These are phyloP conservation scores for Diplocarpon rosae DNA, from an alignment of 2,329 filamentous ascomycete genomes.

Conservation along the genomic window DNA sequence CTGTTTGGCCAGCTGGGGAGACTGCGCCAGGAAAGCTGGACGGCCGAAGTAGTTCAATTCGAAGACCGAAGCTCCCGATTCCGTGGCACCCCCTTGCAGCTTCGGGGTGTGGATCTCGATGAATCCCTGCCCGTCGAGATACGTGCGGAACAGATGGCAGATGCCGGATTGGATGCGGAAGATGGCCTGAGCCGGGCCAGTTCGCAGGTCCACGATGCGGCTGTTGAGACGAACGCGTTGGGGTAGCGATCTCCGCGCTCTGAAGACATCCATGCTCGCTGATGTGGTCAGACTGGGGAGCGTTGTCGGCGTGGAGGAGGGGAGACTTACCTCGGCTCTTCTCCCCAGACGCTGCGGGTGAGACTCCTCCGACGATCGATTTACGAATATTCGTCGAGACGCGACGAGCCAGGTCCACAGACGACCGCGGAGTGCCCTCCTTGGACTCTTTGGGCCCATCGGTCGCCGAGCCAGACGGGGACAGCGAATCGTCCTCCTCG, in stretches of 20 bases:
- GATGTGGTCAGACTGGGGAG: constrained; percentile 9
- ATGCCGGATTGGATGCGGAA: constrained; percentile 80
- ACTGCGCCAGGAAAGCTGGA: constrained; percentile 80
- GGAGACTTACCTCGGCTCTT: constrained; percentile 16
- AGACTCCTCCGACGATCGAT: neutral
- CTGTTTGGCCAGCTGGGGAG: constrained; percentile 85
- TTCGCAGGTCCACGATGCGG: constrained; percentile 73
- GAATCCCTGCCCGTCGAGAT: constrained; percentile 66
- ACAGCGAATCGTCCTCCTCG: constrained; percentile 30
- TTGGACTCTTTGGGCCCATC: constrained; percentile 2
- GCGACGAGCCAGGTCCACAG: constrained; percentile 6
- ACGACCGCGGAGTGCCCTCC: constrained; percentile 3
- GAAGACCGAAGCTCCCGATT: constrained; percentile 87
- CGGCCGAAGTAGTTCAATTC: constrained; percentile 85
- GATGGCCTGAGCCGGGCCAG: constrained; percentile 76
- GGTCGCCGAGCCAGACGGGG: neutral
- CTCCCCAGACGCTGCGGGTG: neutral
- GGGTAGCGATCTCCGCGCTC: constrained; percentile 20
- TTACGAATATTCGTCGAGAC: constrained; percentile 3
- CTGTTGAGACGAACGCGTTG: constrained; percentile 56
- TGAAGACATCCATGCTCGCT: constrained; percentile 19
- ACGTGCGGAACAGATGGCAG: constrained; percentile 66
- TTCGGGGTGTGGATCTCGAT: constrained; percentile 93
- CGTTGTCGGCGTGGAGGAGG: no score
- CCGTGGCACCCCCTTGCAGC: constrained; percentile 78